A percentile compares a stretch with the other conserved stretches of the same genome.
phyloP scores from a whole-genome alignment of 2,329 filamentous ascomycete genomes.

The Aspergillus sp. region DNA sequence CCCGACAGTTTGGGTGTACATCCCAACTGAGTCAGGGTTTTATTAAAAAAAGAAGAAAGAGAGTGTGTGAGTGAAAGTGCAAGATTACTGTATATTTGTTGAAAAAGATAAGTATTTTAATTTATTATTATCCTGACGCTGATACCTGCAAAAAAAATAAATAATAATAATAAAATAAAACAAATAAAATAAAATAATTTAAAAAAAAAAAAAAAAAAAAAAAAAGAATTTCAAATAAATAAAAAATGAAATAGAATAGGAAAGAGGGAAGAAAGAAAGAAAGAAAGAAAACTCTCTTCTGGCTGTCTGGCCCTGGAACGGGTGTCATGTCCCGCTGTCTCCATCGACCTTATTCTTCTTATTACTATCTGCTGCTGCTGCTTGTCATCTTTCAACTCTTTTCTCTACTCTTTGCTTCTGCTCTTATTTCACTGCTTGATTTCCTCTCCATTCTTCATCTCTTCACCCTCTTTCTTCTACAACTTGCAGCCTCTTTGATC shows the following conservation, averaged over 20 bases:
- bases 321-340: background rate
- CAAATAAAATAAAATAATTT: background rate
- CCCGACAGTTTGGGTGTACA: too few species aligned
- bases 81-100: too few species aligned
- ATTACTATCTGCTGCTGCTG: too few species aligned
- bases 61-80: too few species aligned
- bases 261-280: background rate
- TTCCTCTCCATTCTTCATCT: conserved; percentile 13
- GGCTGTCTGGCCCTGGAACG: background rate
- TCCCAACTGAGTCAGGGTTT: too few species aligned
- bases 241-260: background rate
- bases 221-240: background rate
- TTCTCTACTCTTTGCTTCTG: background rate
- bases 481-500: background rate
- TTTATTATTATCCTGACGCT: too few species aligned
- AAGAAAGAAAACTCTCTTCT: background rate
- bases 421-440: background rate
- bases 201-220: background rate
- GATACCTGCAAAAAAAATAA: too few species aligned
- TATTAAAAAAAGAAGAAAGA: too few species aligned
- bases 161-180: background rate
- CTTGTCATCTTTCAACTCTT: too few species aligned
- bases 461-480: background rate
- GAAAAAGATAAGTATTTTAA: too few species aligned
- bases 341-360: background rate